A percentile compares a stretch with the other conserved stretches of the same genome.
These are phyloP conservation scores for Nemania abortiva DNA, from an alignment of 2,329 filamentous ascomycete species.

Conservation along the genomic window DNA sequence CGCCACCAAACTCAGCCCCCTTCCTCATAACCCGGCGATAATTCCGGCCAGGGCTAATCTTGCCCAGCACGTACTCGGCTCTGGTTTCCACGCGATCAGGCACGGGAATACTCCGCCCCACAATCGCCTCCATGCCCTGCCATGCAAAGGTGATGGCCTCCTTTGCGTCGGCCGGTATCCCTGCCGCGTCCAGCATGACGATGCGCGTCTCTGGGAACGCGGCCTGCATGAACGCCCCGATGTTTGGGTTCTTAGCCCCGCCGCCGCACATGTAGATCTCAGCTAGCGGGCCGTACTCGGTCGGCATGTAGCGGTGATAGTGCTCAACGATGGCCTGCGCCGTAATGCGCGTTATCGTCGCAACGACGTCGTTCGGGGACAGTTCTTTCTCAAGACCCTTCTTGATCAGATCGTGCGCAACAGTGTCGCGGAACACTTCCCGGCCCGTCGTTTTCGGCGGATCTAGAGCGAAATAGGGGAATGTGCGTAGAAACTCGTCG, in stretches of 20 bases:
- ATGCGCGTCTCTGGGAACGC: slow-evolving; percentile 63
- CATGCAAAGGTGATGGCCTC: slow-evolving; percentile 71
- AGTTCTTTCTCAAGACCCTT: slow-evolving; percentile 18
- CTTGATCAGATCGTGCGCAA: slow-evolving; percentile 23
- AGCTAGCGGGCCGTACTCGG: slow-evolving; percentile 52
- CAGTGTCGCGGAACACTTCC: slow-evolving; percentile 68
- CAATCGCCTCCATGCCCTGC: slow-evolving; percentile 70
- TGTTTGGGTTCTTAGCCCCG: slow-evolving; percentile 69
- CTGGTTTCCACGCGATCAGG: slow-evolving; percentile 65
- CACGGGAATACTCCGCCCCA: slow-evolving; percentile 66
- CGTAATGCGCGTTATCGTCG: slow-evolving; percentile 70
- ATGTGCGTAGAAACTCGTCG: slow-evolving; percentile 60
- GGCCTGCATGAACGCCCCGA: slow-evolving; percentile 63
- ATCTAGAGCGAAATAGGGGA: slow-evolving; percentile 63
- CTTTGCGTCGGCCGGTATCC: slow-evolving; percentile 68
- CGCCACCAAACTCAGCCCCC: slow-evolving; percentile 63
- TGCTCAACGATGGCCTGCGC: slow-evolving; percentile 67
- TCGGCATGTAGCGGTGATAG: slow-evolving; percentile 61
- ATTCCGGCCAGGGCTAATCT: slow-evolving; percentile 65
- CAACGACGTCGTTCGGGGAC: slow-evolving; percentile 62
- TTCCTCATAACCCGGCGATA: slow-evolving; percentile 65
- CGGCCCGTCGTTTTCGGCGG: slow-evolving; percentile 70
- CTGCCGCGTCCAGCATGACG: slow-evolving; percentile 67
- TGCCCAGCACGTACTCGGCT: slow-evolving; percentile 64
- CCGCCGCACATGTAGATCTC: slow-evolving; percentile 73